Evolutionary conservation across 2,329 filamentous ascomycete genomes (phyloP), one percentile per base, ranked within the genome.

Genomic region (Fusarium tricinctum): DNA sequence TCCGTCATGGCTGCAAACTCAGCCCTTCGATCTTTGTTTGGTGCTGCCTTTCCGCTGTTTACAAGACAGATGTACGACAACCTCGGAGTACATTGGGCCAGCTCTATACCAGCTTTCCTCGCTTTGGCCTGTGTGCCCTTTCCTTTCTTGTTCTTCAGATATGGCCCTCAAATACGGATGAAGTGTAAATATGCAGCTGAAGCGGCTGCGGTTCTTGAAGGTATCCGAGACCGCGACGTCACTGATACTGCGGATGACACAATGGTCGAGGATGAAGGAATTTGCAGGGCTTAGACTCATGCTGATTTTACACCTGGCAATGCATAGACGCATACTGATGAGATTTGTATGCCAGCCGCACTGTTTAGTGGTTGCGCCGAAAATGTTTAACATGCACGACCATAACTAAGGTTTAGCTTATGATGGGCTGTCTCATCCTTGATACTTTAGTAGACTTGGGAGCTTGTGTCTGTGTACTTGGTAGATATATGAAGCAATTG

Each of bases 1-100:
- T 64, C 61, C 0, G 38, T 64, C 0, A 64, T 64, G 50, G 61
- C 64, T 1, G 61, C 61, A 1, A 67, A 67, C 26, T 66, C 64
- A 6, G 58, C 54, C 0, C 48, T 67, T 1, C 39, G 64, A 3
- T 67, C 63, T 0, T 23, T 63, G 0, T 67, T 67, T 15, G 64
- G 64, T 8, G 63, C 64, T 4, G 57, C 63, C 0, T 67, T 67
- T 35, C 64, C 64, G 5, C 5, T 67, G 0, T 67, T 67, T 15
- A 63, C 63, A 3, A 22, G 33, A 2, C 64, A 63, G 8, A 67
- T 67, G 63, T 67, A 67, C 1, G 39, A 63, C 1, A 51, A 17
- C 0, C 63, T 67, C 0, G 64, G 64, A 4, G 33, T 51, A 0
- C 50, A 66, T 2, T 67, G 63, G 63, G 63, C 63, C 0, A 66